Evolutionary conservation across 257 asterid species (phyloP).

Genomic region (Lithospermum erythrorhizon): DNA sequence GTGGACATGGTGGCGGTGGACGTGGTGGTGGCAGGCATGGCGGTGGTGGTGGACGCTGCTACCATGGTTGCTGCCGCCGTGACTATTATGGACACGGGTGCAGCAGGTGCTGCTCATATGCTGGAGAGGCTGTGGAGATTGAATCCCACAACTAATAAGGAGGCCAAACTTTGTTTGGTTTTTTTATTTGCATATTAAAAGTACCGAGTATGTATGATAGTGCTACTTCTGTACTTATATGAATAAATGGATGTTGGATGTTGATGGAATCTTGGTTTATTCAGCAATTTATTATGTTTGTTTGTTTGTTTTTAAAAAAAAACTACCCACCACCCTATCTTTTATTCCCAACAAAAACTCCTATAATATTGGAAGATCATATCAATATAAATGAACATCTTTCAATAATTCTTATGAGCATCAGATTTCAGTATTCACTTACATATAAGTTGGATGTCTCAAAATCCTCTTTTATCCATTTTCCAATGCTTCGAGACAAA

Average conservation of each 20-base stretch:
- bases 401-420: too few species aligned
- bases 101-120: slow-evolving; percentile 17
- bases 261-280: not conserved
- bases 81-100: not conserved
- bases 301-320: too few species aligned
- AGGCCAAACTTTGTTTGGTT: not conserved
- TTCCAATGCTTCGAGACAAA: too few species aligned
- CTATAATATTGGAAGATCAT: too few species aligned
- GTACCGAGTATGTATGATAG: not conserved
- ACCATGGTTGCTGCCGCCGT: slow-evolving; percentile 11
- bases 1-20: not conserved
- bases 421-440: too few species aligned
- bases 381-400: too few species aligned
- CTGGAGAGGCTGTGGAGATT: slow-evolving; percentile 11
- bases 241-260: not conserved
- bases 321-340: too few species aligned
- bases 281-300: too few species aligned
- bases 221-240: not conserved
- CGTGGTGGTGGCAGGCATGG: slow-evolving; percentile 5
- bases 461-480: too few species aligned
- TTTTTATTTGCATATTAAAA: too few species aligned
- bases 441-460: too few species aligned
- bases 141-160: slow-evolving; percentile 7
- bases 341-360: too few species aligned
- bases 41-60: not conserved